Percentiles rank a stretch among this genome's conserved stretches.
Conservation (phyloP, 1,284 basidiomycete species). For the Papiliotrema terrestris region DNA sequence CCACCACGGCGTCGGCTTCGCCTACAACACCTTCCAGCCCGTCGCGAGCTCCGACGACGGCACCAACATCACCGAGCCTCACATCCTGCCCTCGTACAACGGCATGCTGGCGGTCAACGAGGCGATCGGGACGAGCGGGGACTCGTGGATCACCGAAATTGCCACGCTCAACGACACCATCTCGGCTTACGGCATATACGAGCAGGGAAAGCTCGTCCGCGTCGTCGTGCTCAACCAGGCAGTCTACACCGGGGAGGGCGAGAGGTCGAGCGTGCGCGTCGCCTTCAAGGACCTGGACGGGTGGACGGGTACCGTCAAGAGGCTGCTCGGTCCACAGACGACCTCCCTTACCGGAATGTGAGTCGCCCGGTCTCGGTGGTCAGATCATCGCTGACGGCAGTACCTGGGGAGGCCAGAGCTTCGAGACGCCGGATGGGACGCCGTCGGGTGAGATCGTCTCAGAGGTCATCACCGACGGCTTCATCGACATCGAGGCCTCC, state of each 20-base stretch:
- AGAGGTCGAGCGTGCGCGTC: neutral
- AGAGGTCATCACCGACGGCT: neutral
- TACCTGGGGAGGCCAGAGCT: conserved; percentile 12
- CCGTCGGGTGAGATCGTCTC: conserved; percentile 9
- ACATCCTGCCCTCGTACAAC: conserved; percentile 62
- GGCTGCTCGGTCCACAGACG: conserved; percentile 2
- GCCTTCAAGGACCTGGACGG: neutral
- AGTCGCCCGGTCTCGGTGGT: neutral
- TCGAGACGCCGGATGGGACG: conserved; percentile 9
- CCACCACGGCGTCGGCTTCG: conserved; percentile 54
- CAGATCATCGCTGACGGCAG: neutral
- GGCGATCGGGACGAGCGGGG: conserved; percentile 50
- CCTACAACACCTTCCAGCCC: conserved; percentile 48
- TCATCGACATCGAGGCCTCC: neutral
- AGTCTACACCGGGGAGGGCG: neutral
- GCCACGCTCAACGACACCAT: conserved; percentile 54
- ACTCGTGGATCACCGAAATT: conserved; percentile 56
- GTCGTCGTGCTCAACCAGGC: conserved; percentile 58
- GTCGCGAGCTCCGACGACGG: conserved; percentile 55
- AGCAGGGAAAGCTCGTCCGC: conserved; percentile 53
- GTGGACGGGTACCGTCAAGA: conserved; percentile 5
- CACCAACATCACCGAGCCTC: conserved; percentile 38
- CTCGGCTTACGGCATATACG: conserved; percentile 61
- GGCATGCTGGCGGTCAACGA: conserved; percentile 56
- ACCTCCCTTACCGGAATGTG: conserved; percentile 2